phyloP scores from a whole-genome alignment of 495 filamentous ascomycete species.

The Gamarada debralockiae region DNA sequence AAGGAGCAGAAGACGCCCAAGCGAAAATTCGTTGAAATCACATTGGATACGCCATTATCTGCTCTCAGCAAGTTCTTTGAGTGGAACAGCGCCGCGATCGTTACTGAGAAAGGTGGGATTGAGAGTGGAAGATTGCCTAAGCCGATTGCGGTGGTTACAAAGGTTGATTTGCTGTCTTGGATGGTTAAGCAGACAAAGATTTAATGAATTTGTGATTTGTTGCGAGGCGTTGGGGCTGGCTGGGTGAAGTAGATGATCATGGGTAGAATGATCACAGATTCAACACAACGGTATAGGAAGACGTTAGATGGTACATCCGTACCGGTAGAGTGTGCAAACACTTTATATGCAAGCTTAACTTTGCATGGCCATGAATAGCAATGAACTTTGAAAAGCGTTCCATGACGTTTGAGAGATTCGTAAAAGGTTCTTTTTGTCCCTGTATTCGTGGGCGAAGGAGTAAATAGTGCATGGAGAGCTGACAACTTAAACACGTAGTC shows the following conservation, averaged over 20 bases:
- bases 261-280: background rate
- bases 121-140: slow-evolving; percentile 55
- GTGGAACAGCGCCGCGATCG: slow-evolving; percentile 94
- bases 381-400: no score
- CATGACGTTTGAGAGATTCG: no score
- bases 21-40: slow-evolving; percentile 89
- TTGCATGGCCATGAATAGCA: background rate
- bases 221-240: background rate
- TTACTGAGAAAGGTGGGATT: slow-evolving; percentile 62
- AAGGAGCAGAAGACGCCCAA: slow-evolving; percentile 37
- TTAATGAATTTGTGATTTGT: background rate
- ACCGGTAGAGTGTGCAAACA: background rate
- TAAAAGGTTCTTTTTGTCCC: no score
- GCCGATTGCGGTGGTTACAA: slow-evolving; percentile 89
- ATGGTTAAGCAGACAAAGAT: slow-evolving; percentile 69
- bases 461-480: no score
- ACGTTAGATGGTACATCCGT: no score
- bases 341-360: background rate
- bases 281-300: background rate
- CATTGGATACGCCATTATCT: slow-evolving; percentile 77
- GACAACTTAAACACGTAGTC: no score
- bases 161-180: slow-evolving; percentile 93
- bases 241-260: background rate
- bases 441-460: no score
- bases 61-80: slow-evolving; percentile 90